These are phyloP conservation scores for Ceriops tagal DNA, from an alignment of 345 rosid species.

Conservation along the genomic window DNA sequence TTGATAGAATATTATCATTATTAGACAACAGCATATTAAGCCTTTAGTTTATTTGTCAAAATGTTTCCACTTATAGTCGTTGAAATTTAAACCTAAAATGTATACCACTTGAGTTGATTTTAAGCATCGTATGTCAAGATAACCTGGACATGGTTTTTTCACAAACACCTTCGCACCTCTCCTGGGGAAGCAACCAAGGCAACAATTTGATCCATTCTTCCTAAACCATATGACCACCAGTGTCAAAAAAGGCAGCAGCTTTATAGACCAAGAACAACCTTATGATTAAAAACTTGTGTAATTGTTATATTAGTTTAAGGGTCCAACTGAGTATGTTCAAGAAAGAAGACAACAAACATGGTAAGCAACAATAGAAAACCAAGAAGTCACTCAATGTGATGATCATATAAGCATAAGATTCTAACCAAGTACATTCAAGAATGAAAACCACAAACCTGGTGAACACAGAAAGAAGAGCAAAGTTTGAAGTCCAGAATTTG, in stretches of 20 bases:
- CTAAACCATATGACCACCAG: too few relatives aligned
- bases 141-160: too few relatives aligned
- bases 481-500: constrained; percentile 34
- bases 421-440: constrained; percentile 9
- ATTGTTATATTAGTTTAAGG: neutral
- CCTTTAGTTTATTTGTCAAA: too few relatives aligned
- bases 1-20: too few relatives aligned
- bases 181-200: too few relatives aligned
- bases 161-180: too few relatives aligned
- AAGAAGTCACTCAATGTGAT: neutral
- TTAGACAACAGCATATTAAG: too few relatives aligned
- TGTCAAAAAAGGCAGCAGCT: neutral
- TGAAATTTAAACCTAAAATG: too few relatives aligned
- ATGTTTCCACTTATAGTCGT: too few relatives aligned
- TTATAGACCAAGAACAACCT: neutral
- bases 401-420: constrained; percentile 1
- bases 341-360: constrained; percentile 32
- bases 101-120: too few relatives aligned
- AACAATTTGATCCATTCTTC: too few relatives aligned
- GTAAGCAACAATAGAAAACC: constrained; percentile 21
- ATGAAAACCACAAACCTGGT: constrained; percentile 36
- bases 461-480: constrained; percentile 24
- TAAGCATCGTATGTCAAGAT: too few relatives aligned
- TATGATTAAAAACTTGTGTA: neutral
- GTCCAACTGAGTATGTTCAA: neutral